These are phyloP conservation scores for Suillus fuscotomentosus DNA, from an alignment of 768 basidiomycete genomes.

Conservation along the genomic window DNA sequence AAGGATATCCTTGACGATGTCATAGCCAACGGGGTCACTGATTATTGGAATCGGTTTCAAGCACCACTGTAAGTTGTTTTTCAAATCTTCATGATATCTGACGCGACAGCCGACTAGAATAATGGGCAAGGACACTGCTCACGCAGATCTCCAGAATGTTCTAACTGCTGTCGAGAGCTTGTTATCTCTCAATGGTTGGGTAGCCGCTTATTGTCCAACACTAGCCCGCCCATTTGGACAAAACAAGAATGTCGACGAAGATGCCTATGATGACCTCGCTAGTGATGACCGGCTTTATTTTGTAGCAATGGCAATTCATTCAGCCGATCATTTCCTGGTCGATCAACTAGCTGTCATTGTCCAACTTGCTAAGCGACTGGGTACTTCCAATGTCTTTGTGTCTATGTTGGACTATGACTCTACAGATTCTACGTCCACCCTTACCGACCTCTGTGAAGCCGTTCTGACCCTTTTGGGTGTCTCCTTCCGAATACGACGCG, in stretches of 20 bases:
- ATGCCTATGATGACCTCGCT: constrained; percentile 87
- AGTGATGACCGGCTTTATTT: constrained; percentile 86
- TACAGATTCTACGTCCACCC: constrained; percentile 90
- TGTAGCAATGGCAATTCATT: constrained; percentile 93
- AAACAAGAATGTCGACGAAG: constrained; percentile 67
- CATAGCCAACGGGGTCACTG: constrained; percentile 71
- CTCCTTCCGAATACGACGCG: constrained; percentile 89
- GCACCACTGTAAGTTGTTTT: constrained; percentile 74
- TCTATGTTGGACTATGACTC: constrained; percentile 98
- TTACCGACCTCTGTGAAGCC: constrained; percentile 93
- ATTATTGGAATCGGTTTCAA: constrained; percentile 94
- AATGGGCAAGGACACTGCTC: constrained; percentile 74
- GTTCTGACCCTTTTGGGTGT: constrained; percentile 92
- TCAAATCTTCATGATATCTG: neutral
- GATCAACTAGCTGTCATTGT: constrained; percentile 98
- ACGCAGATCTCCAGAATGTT: constrained; percentile 89
- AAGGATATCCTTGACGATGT: constrained; percentile 77
- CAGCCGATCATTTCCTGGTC: constrained; percentile 97
- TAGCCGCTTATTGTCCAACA: constrained; percentile 92
- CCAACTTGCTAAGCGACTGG: constrained; percentile 89
- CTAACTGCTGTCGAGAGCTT: constrained; percentile 89
- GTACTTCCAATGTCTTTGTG: constrained; percentile 88
- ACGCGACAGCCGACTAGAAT: constrained; percentile 49
- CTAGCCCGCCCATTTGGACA: constrained; percentile 93
- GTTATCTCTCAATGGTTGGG: constrained; percentile 97